Conservation (phyloP, 139 green algal genomes). For the Chlamydomonas eustigma region DNA sequence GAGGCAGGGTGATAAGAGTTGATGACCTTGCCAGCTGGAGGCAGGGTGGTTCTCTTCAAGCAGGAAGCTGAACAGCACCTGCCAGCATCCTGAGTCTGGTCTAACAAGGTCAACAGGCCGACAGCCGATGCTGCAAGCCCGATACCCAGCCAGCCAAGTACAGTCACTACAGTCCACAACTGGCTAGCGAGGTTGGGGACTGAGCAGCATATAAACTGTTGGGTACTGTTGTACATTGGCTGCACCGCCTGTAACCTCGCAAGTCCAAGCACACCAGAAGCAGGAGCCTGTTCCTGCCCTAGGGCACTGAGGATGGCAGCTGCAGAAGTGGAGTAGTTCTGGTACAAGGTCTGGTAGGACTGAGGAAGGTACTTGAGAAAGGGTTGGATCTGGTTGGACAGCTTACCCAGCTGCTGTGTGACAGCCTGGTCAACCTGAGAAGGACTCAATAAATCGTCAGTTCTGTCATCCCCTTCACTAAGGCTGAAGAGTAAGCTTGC, state of each 20-base stretch:
- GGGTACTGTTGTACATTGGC: neutral
- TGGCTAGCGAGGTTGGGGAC: neutral
- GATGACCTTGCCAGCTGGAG: too few relatives aligned
- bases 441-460: too few relatives aligned
- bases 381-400: too few relatives aligned
- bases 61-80: neutral
- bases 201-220: neutral
- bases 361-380: too few relatives aligned
- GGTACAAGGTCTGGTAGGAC: too few relatives aligned
- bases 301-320: neutral
- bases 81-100: neutral
- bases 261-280: neutral
- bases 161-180: neutral
- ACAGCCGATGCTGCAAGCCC: neutral
- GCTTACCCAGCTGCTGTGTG: too few relatives aligned
- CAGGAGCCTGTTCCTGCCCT: neutral
- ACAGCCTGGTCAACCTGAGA: too few relatives aligned
- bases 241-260: neutral
- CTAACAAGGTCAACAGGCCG: neutral
- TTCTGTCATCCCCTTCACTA: too few relatives aligned
- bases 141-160: neutral
- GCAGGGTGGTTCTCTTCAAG: neutral
- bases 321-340: too few relatives aligned
- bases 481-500: too few relatives aligned
- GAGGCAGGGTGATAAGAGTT: too few relatives aligned